Conservation (phyloP, 2,329 filamentous ascomycete genomes). For the Boeremia exigua region DNA sequence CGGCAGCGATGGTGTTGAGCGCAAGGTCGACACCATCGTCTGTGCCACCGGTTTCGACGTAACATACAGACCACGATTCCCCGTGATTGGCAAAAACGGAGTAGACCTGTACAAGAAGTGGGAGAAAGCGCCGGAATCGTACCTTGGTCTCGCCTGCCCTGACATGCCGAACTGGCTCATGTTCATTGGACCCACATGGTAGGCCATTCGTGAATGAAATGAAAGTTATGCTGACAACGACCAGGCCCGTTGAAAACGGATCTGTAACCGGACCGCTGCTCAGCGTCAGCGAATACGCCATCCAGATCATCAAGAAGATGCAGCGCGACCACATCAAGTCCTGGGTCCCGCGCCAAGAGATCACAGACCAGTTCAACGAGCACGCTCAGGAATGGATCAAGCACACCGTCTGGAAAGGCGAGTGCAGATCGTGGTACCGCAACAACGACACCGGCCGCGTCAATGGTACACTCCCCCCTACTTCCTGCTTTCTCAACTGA, state of each 20-base stretch:
- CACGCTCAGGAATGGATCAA: slow-evolving; percentile 57
- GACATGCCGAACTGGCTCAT: slow-evolving; percentile 54
- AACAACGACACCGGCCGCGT: slow-evolving; percentile 49
- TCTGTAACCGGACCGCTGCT: slow-evolving; percentile 52
- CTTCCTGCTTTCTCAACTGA: not conserved
- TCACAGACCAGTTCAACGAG: slow-evolving; percentile 53
- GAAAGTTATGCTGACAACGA: not conserved
- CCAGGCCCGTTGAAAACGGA: slow-evolving; percentile 55
- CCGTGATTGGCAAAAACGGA: slow-evolving; percentile 51
- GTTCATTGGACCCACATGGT: slow-evolving; percentile 48
- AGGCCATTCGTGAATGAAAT: not conserved
- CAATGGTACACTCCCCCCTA: slow-evolving; percentile 23
- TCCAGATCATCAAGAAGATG: slow-evolving; percentile 55
- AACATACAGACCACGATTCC: slow-evolving; percentile 52
- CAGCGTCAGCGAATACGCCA: slow-evolving; percentile 48
- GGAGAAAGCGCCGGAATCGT: slow-evolving; percentile 49
- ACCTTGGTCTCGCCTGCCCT: slow-evolving; percentile 51
- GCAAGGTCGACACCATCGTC: slow-evolving; percentile 52
- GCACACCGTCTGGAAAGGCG: slow-evolving; percentile 57
- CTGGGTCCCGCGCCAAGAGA: slow-evolving; percentile 50
- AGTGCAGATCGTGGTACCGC: slow-evolving; percentile 56
- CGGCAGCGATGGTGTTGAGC: slow-evolving; percentile 51
- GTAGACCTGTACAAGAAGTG: slow-evolving; percentile 50
- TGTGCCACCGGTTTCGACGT: slow-evolving; percentile 57
- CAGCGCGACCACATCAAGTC: slow-evolving; percentile 54